Evolutionary conservation across 768 basidiomycete species (phyloP), one percentile per base, ranked within the genome.

Genomic region (Serendipita vermifera): DNA sequence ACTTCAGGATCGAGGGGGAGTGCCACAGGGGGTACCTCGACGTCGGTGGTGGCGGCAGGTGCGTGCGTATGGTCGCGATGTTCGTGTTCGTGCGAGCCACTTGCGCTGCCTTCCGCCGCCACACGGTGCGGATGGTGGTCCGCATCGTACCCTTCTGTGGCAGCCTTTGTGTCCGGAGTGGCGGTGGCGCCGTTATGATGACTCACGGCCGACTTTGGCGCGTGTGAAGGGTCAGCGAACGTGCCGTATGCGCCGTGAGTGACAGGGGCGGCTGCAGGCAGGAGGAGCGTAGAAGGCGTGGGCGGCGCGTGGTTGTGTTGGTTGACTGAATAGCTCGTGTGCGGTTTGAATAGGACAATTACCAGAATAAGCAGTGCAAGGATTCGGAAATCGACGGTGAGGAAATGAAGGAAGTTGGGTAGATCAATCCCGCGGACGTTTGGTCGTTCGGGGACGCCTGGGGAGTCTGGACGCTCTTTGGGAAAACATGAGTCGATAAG

Each of bases 361-460:
- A 43, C 11, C 14, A 43, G 20, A 11, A 22, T 22, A 24, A 43
- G 1, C 11, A 43, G 24, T 13, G 24, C 41, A 13, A 43, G 24
- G 14, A 43, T 15, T 22, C 41, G 41, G 11, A 22, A 13, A 22
- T 43, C 41, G 41, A 43, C 14, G 41, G 41, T 22, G 41, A 43
- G 41, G 41, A 43, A 43, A 43, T 43, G 41, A 11, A 43, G 20
- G 41, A 43, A 43, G 24, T 43, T 43, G 41, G 41, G 41, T 11
- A 43, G 11, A 24, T 43, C 14, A 22, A 43, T 43, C 14, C 41
- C 41, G 9, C 14, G 41, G 41, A 43, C 24, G 24, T 43, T 43
- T 13, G 41, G 41, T 15, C 41, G 41, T 22, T 43, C 41, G 14
- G 41, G 41, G 14, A 43, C 41, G 24, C 41, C 41, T 43, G 41